Evolutionary conservation across 176 grass and related monocot genomes (phyloP).

Genomic region (Olyra latifolia): DNA sequence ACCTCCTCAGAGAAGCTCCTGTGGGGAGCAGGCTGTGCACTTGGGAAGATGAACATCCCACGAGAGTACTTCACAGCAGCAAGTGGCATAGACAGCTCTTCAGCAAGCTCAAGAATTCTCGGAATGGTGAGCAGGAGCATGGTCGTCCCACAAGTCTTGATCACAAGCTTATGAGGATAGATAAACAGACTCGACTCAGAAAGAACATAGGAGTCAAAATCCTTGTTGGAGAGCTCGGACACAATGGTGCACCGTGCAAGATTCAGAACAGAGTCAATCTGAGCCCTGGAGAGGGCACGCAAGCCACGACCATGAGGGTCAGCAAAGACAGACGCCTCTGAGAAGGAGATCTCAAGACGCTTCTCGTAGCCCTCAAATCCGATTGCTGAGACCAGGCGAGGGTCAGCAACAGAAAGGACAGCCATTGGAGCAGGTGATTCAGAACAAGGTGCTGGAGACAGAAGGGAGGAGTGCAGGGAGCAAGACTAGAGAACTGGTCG

Average conservation of each 20-base stretch:
- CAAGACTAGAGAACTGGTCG: conserved; percentile 42
- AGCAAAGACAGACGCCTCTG: conserved; percentile 51
- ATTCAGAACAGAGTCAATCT: conserved; percentile 78
- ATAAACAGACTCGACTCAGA: conserved; percentile 85
- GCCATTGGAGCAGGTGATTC: conserved; percentile 53
- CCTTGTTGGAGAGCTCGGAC: conserved; percentile 71
- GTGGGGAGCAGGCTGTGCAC: conserved; percentile 73
- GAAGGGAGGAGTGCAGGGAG: conserved; percentile 35
- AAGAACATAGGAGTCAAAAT: conserved; percentile 73
- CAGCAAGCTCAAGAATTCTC: conserved; percentile 71
- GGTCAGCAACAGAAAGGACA: conserved; percentile 36
- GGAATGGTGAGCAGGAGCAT: conserved; percentile 78
- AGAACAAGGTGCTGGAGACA: conserved; percentile 20
- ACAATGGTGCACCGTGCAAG: conserved; percentile 78
- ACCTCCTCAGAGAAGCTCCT: conserved; percentile 79
- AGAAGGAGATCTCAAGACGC: conserved; percentile 72
- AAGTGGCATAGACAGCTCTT: conserved; percentile 60
- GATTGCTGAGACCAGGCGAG: conserved; percentile 45
- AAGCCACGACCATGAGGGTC: conserved; percentile 55
- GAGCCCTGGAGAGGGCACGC: conserved; percentile 67
- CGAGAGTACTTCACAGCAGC: conserved; percentile 74
- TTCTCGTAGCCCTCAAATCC: conserved; percentile 86
- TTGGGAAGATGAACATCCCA: conserved; percentile 70
- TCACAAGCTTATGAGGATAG: conserved; percentile 62
- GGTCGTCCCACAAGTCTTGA: conserved; percentile 84